Conservation (phyloP, 805 yeast species). For the Monosporozyma aerobia region DNA sequence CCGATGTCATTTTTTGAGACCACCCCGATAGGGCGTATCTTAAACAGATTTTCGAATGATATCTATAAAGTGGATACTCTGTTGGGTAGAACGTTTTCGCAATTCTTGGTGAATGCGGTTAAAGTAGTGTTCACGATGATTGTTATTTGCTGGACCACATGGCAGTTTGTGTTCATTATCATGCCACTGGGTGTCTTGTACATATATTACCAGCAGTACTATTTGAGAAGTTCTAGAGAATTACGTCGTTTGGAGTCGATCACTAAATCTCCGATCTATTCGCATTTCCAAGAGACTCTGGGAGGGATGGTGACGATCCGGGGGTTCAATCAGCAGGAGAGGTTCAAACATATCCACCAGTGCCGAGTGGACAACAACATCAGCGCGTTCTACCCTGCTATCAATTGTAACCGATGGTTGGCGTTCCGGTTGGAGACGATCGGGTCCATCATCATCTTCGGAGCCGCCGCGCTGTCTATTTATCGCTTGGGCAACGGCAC, state of each 20-base stretch:
- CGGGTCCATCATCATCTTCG: constrained; percentile 81
- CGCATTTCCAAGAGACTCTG: constrained; percentile 76
- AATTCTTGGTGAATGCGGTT: constrained; percentile 52
- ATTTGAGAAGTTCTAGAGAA: constrained; percentile 69
- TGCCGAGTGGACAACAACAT: constrained; percentile 74
- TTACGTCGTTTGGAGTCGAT: constrained; percentile 74
- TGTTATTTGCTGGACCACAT: constrained; percentile 80
- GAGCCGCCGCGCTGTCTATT: constrained; percentile 77
- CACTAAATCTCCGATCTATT: constrained; percentile 70
- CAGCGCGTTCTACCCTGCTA: constrained; percentile 86
- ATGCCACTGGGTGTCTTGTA: constrained; percentile 61
- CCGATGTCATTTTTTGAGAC: constrained; percentile 96
- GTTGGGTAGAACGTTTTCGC: constrained; percentile 58
- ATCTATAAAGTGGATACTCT: constrained; percentile 80
- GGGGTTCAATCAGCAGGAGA: constrained; percentile 56
- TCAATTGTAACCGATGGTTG: constrained; percentile 93
- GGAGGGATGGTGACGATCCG: constrained; percentile 68
- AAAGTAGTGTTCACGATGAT: constrained; percentile 65
- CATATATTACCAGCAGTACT: constrained; percentile 65
- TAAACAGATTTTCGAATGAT: constrained; percentile 88
- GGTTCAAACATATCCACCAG: constrained; percentile 58
- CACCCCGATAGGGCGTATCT: constrained; percentile 86
- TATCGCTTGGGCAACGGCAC: constrained; percentile 56
- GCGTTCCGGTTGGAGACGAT: constrained; percentile 88
- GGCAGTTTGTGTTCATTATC: constrained; percentile 69